Base-by-base conservation (phyloP, 768 basidiomycete genomes). In the Lactarius psammicola region DNA sequence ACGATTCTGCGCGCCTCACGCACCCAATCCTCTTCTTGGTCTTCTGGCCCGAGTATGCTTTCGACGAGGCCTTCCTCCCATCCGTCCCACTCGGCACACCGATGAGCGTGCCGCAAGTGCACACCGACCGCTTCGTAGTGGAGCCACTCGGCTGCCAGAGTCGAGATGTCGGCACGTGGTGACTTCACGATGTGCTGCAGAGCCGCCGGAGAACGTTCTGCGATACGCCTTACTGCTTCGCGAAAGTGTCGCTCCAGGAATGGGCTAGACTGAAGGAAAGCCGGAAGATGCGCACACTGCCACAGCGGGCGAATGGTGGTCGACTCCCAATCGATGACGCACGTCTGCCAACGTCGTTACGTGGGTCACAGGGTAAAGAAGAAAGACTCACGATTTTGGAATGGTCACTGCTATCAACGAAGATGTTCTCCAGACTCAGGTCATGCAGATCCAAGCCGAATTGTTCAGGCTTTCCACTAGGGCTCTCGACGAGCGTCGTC, bases 281-380 rank as follows among this genome's bases (percentile, higher is more conserved):
- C 83, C 0, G 92, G 92, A 2, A 92, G 80, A 72, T 94, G 92
- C 0, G 92, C 90, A 65, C 86, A 87, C 23, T 89, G 87, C 91
- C 91, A 94, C 23, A 94, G 81, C 4, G 92, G 92, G 17, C 92
- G 82, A 10, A 87, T 91, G 13, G 90, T 91, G n/a, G 92, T 93
- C 18, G 92, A 90, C 74, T 94, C 92, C 92, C 90, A 93, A 71
- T 94, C 92, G 49, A 94, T 94, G 64, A 94, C 84, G 71, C 90
- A 90, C 1, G 90, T 90, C 92, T 94, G 71, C 4, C 11, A 62
- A 44, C 36, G 57, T 7, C 26, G 18, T 15, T 66, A 65, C 70
- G 54, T 65, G 53, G 49, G 33, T 49, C 54, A 42, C 46, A 9
- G 4, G 58, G 1, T 28, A 42, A 60, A 56, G 57, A 59, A 26